Base-by-base conservation (phyloP, 2,329 filamentous ascomycete genomes). In the Diplodia scrobiculata region DNA sequence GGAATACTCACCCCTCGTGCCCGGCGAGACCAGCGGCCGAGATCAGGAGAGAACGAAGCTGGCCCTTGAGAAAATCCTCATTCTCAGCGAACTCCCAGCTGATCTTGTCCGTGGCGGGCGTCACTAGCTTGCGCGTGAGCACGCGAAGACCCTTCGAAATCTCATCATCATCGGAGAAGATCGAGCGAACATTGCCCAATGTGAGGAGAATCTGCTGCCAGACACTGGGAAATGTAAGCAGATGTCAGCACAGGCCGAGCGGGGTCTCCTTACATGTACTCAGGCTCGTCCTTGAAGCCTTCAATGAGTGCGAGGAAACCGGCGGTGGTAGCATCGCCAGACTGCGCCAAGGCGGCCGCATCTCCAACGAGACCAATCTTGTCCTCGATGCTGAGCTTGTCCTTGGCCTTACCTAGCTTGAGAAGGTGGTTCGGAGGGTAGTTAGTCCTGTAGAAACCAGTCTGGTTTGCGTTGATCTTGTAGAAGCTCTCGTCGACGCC, bases 321-420 rank as follows among this genome's bases (percentile, higher is more conserved):
- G 27, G 92, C 83, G 0, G 93, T 97, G 3, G 87, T 91, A 59
- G 90, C 89, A 74, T 95, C 87, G 25, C 95, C 95, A 67, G 95
- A 91, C 68, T 96, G 87, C 45, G 95, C 92, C 70, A 98, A 85
- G 60, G 95, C 92, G 54, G 91, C 90, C 21, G 94, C 92, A 73
- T 97, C 96, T 68, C 91, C 92, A 67, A 97, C 87, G 63, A 97
- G 86, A 48, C 92, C 91, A 72, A 98, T 97, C 82, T 95, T 96
- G 80, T 99, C 95, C 75, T 94, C 87, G 5, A 90, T 88, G 69
- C 84, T 91, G 27, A 99, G 84, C 71, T 88, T 87, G 70, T 91
- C 84, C 17, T 92, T 88, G 71, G 91, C 88, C 63, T 87, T 85
- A 67, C 91, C 90, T 27, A 99, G 87, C 79, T 92, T 92, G 47